Percentiles rank a stretch among this genome's conserved stretches.
These are phyloP conservation scores for Creolimax fragrantissima DNA, from an alignment of 78 protist species.

Conservation along the genomic window DNA sequence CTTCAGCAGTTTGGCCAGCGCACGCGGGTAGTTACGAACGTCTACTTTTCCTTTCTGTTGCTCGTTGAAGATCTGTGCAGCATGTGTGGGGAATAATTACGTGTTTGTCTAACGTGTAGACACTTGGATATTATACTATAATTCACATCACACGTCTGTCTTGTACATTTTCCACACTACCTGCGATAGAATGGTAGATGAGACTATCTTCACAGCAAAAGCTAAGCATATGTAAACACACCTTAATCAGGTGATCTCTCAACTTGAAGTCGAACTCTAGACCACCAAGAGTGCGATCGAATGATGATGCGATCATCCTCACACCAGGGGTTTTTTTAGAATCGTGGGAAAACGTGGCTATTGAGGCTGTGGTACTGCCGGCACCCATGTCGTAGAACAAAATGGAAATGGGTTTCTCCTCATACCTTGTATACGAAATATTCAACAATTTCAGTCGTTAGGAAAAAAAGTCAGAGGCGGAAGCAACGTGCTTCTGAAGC, in stretches of 20 bases:
- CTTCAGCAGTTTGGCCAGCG: slow-evolving; percentile 52
- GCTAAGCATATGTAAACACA: too few species aligned
- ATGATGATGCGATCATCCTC: not conserved
- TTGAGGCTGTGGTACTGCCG: not conserved
- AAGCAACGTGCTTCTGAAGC: too few species aligned
- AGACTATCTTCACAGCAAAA: too few species aligned
- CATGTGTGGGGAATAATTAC: too few species aligned
- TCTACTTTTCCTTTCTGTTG: not conserved
- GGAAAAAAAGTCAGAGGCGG: too few species aligned
- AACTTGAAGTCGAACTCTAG: slow-evolving; percentile 45
- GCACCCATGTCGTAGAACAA: slow-evolving; percentile 19
- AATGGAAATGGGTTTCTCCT: not conserved
- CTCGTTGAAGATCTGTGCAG: not conserved
- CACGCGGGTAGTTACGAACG: slow-evolving; percentile 2
- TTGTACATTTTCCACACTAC: too few species aligned
- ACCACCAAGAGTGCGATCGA: slow-evolving; percentile 59
- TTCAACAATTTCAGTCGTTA: too few species aligned
- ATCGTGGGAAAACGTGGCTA: not conserved
- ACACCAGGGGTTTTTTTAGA: not conserved
- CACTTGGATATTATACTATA: too few species aligned
- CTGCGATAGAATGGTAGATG: too few species aligned
- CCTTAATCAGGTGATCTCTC: slow-evolving; percentile 33
- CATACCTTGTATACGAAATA: too few species aligned
- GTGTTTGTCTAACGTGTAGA: too few species aligned
- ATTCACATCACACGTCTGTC: too few species aligned